These are phyloP conservation scores for Parascedosporium putredinis DNA, from an alignment of 2,329 filamentous ascomycete genomes.

Conservation along the genomic window DNA sequence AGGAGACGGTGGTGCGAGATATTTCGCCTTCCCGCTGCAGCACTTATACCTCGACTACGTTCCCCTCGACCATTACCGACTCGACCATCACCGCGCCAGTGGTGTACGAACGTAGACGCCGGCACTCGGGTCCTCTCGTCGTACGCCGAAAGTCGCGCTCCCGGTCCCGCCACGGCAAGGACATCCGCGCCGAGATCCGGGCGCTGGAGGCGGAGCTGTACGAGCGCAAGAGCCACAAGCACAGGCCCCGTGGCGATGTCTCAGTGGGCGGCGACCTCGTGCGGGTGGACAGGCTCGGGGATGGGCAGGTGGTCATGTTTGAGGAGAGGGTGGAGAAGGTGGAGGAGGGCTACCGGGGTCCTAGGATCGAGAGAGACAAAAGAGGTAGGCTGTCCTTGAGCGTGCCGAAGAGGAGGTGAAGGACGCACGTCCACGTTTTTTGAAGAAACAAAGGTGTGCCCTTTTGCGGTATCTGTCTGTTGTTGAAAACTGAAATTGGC, in stretches of 20 bases:
- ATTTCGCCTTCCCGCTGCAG: conserved; percentile 34
- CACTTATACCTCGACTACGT: conserved; percentile 15
- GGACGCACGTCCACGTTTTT: too few relatives aligned
- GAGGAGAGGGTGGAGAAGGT: conserved; percentile 48
- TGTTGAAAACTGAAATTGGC: too few relatives aligned
- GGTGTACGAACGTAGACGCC: conserved; percentile 1
- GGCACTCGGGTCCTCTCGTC: conserved; percentile 28
- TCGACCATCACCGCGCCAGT: conserved; percentile 1
- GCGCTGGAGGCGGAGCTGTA: conserved; percentile 55
- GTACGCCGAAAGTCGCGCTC: conserved; percentile 32
- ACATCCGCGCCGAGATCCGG: conserved; percentile 63
- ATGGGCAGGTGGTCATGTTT: conserved; percentile 52
- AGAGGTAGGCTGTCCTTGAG: conserved; percentile 93
- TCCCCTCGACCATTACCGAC: conserved; percentile 17
- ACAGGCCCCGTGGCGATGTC: conserved; percentile 24
- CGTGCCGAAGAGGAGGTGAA: conserved; percentile 61
- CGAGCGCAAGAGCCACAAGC: conserved; percentile 18
- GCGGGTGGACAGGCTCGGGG: conserved; percentile 44
- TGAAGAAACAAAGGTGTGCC: conserved; percentile 44
- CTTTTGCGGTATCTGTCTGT: too few relatives aligned
- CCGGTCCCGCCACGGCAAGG: conserved; percentile 40
- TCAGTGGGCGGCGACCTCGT: conserved; percentile 35
- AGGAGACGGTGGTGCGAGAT: conserved; percentile 38
- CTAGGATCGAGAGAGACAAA: conserved; percentile 76
- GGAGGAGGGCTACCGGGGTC: conserved; percentile 42